Evolutionary conservation across 345 rosid genomes (phyloP).

Genomic region (Arabis alpina): DNA sequence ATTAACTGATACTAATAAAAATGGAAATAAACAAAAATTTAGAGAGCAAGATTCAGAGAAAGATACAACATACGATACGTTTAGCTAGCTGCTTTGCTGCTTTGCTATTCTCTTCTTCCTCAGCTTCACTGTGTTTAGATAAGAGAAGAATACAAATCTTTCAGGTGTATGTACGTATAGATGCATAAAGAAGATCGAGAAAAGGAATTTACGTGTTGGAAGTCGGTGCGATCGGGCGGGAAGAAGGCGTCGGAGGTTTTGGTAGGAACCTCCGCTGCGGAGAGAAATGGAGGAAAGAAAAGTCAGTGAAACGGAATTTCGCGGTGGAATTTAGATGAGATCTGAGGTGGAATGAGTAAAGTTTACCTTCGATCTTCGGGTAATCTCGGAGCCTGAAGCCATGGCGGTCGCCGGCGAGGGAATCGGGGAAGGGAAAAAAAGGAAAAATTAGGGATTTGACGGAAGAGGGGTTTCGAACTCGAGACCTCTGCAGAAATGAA

Average conservation of each 20-base stretch:
- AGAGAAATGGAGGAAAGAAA: slow-evolving; percentile 4
- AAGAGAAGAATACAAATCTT: background rate
- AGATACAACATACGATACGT: slow-evolving; percentile 34
- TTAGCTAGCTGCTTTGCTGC: slow-evolving; percentile 31
- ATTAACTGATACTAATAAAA: background rate
- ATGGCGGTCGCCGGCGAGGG: slow-evolving; percentile 40
- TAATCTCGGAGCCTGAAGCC: slow-evolving; percentile 31
- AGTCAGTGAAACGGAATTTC: slow-evolving; percentile 29
- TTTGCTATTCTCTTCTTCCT: slow-evolving; percentile 19
- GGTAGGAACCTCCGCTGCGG: slow-evolving; percentile 41
- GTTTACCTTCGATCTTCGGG: slow-evolving; percentile 32
- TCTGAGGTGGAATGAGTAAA: background rate
- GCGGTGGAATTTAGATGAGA: background rate
- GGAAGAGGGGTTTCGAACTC: background rate
- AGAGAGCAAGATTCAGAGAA: background rate
- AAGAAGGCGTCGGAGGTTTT: slow-evolving; percentile 17
- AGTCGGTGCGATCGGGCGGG: slow-evolving; percentile 9
- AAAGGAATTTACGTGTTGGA: slow-evolving; percentile 7
- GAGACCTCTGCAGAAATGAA: background rate
- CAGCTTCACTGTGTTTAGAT: slow-evolving; percentile 36
- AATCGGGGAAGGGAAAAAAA: background rate
- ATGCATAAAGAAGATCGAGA: slow-evolving; percentile 12
- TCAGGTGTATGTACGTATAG: background rate
- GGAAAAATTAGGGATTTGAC: background rate
- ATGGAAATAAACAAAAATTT: background rate